Evolutionary conservation across 106 monocot species (phyloP).

Genomic region (Dendrobium huoshanense): DNA sequence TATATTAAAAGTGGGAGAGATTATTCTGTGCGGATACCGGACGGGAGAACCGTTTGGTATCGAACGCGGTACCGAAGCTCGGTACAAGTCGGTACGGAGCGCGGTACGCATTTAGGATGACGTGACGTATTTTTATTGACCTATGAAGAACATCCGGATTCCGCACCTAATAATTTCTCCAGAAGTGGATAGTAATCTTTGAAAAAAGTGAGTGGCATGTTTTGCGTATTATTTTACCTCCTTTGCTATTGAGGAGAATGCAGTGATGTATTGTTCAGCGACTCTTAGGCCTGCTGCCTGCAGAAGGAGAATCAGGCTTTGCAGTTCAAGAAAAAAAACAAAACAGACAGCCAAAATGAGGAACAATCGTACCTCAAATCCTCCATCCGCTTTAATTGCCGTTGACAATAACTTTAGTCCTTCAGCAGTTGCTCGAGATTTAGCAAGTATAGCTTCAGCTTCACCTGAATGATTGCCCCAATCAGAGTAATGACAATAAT

Average conservation of each 20-base stretch:
- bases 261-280: slow-evolving; percentile 37
- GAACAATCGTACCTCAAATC: slow-evolving; percentile 47
- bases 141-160: too few relatives aligned
- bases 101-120: too few relatives aligned
- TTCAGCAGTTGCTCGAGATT: slow-evolving; percentile 65
- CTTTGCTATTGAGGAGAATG: slow-evolving; percentile 30
- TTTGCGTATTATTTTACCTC: slow-evolving; percentile 11
- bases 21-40: too few relatives aligned
- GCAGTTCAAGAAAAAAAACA: background rate
- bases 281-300: slow-evolving; percentile 37
- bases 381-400: slow-evolving; percentile 51
- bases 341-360: background rate
- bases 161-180: too few relatives aligned
- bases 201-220: background rate
- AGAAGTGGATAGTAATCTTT: background rate
- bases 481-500: background rate
- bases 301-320: background rate
- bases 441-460: slow-evolving; percentile 77
- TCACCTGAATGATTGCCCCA: slow-evolving; percentile 43
- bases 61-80: too few relatives aligned
- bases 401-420: slow-evolving; percentile 58
- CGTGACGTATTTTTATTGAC: too few relatives aligned
- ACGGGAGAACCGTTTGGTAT: too few relatives aligned
- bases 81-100: too few relatives aligned
- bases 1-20: too few relatives aligned